Base-by-base conservation (phyloP, 352 stramenopile species). In the Phytophthora pluvialis region DNA sequence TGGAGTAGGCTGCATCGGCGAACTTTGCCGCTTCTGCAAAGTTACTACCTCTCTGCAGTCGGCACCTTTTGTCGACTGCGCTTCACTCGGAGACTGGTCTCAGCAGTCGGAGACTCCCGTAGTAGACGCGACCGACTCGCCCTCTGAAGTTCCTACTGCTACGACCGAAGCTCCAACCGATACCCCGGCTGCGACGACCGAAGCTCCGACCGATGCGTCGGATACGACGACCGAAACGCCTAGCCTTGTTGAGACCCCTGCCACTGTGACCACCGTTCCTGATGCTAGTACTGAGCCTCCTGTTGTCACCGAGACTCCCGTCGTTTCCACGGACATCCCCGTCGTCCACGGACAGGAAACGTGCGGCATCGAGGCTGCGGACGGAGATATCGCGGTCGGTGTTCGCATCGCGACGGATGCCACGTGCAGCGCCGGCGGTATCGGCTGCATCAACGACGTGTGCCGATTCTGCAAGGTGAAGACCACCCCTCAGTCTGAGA, bases 21-120 rank as follows among this genome's bases (percentile, higher is more conserved):
- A 60, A 16, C 57, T 82, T 12, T 85, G 76, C 60, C 76, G 76
- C 21, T 82, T 79, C 46, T 84, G 74, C 63, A 81, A 83, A 32
- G 31, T 58, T 11, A 55, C 45, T 0, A 61, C 64, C 3, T 68
- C 67, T 1, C 35, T 58, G 0, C 51, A 71, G 28, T 79, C 71
- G 8, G 47, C 43, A 48, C 57, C 42, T 36, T 59, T 77, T 21
- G 32, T 64, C 1, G 53, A 66, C 21, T 76, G 68, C 26, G 55
- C 40, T 7, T 50, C 46, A 32, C 47, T 70, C 11, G 11, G 33
- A 48, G 15, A 11, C 36, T 16, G 53, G 5, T 58, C 48, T 11
- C 18, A 35, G n/a, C 28, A 47, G n/a, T 44, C 62, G 15, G 32
- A 40, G 9, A 21, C 40, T 40, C 49, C 46, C 3, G n/a, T 13